Conservation (phyloP, 2,329 filamentous ascomycete species). For the Bipolaris oryzae region DNA sequence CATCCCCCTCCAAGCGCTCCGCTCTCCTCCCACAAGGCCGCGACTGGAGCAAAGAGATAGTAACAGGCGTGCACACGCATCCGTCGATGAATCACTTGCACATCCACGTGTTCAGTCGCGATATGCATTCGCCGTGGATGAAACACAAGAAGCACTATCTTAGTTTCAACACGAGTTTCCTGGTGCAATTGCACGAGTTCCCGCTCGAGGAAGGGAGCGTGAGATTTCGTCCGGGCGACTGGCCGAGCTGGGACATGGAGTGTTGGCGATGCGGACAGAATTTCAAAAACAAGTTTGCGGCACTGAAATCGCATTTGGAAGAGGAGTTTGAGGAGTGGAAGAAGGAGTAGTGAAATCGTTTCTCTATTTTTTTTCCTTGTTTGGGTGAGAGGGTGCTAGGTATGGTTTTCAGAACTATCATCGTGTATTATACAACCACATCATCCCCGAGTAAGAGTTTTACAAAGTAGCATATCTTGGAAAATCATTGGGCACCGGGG, state of each 20-base stretch:
- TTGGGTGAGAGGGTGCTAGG: not conserved
- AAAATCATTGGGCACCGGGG: too few relatives aligned
- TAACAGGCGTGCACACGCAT: constrained; percentile 80
- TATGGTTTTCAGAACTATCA: not conserved
- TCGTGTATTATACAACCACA: not conserved
- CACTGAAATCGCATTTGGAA: constrained; percentile 75
- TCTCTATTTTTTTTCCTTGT: not conserved
- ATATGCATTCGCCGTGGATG: constrained; percentile 74
- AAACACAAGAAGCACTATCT: constrained; percentile 90
- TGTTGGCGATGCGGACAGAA: constrained; percentile 85
- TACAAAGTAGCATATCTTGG: too few relatives aligned
- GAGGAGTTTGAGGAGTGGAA: constrained; percentile 80
- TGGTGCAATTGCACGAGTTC: constrained; percentile 79
- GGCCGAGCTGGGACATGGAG: constrained; percentile 67
- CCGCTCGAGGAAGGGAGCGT: constrained; percentile 71
- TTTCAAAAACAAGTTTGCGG: constrained; percentile 76
- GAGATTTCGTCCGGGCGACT: constrained; percentile 65
- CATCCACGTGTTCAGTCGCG: constrained; percentile 82
- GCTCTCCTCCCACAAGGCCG: constrained; percentile 65
- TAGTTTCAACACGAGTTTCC: constrained; percentile 84
- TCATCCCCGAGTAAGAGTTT: too few relatives aligned
- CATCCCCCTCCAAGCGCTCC: constrained; percentile 51
- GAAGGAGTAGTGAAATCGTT: constrained; percentile 35
- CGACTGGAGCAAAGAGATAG: constrained; percentile 78
- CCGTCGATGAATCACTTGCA: constrained; percentile 94